Base-by-base conservation (phyloP, 768 basidiomycete genomes). In the Termitomyces sp. region DNA sequence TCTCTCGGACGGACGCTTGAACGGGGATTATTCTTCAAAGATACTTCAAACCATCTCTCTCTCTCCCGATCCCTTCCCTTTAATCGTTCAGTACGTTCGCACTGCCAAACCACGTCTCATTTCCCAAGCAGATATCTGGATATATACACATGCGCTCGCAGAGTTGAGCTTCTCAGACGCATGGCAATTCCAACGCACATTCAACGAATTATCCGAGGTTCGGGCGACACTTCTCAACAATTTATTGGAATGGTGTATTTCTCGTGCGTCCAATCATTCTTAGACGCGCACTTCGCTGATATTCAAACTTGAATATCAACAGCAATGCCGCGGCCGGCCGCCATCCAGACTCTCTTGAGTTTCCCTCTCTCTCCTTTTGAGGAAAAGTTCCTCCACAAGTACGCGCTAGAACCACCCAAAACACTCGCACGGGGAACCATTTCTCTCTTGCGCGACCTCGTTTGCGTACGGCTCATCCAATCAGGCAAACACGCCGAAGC, bases 11-110 rank as follows among this genome's bases (percentile, higher is more conserved):
- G 77, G 79, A 13, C 86, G 92, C 18, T 71, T 94, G 20, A 88
- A 88, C 59, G 80, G 83, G 62, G 90, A 93, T 67, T 87, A 87
- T 65, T 79, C 87, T 12, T 87, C 91, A 27, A 93, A 93, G 71
- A 86, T 93, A 30, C 68, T 93, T 4, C 83, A 85, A 62, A 85
- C 87, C 8, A 79, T 89, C 32, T 80, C 82, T 4, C 70, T 80
- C 5, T 65, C 76, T 2, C 71, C 82, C 14, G 69, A 83, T 44
- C 67, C 86, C 0, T 70, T 78, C 30, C 69, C 80, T 3, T 82
- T 91, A 42, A 79, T 93, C 37, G 80, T 89, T 51, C 81, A 81
- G 68, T 94, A 91, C 64, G 75, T 94, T 34, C 84, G 87, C 46
- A 88, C 88, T 2, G 87, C 85, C 20, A 89, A 89, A 62, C 91